Evolutionary conservation across 1,284 basidiomycete species (phyloP), one percentile per base, ranked within the genome.

Genomic region (Neotropicomus parvogracilis): DNA sequence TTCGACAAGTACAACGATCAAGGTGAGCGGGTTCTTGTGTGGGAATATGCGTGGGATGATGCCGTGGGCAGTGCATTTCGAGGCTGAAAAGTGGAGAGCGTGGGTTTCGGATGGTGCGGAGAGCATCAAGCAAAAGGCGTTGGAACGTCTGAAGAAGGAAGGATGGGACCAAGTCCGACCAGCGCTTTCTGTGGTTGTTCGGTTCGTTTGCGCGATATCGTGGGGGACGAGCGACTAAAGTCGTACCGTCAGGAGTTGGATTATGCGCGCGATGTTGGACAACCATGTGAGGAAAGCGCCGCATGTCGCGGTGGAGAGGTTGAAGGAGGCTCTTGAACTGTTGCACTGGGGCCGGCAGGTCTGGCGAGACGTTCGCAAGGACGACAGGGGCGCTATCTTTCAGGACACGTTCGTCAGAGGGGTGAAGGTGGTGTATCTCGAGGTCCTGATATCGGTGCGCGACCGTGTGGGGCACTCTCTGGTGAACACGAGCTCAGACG

Each of bases 71-170:
- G 50, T 40, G 6, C 2, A 2, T 13, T 39, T 52, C 12, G 60
- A 63, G 47, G 33, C 26, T n/a, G 24, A 47, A 13, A 54, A 35
- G 24, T 16, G n/a, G 20, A 49, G 40, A 6, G 58, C 52, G 9
- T 62, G 59, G 60, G 6, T 29, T 4, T 38, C 50, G 3, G 52
- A 44, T 53, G 2, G 1, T 8, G 54, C 63, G 2, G 58, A 68
- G 10, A 21, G 17, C 4, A 49, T 69, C 20, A 58, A 65, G 14
- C 32, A 42, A 31, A 52, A 59, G 29, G 27, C 34, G 8, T 8
- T 53, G 38, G 16, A 38, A 13, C 40, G 38, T 10, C n/a, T 35
- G 36, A 41, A 41, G 19, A 42, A 33, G 16, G 8, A 26, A 14
- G 51, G 26, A 6, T 54, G 40, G 53, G 5, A 16, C 12, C 19